Evolutionary conservation across 2,329 filamentous ascomycete genomes (phyloP).

Genomic region (Xylariaceae sp.): DNA sequence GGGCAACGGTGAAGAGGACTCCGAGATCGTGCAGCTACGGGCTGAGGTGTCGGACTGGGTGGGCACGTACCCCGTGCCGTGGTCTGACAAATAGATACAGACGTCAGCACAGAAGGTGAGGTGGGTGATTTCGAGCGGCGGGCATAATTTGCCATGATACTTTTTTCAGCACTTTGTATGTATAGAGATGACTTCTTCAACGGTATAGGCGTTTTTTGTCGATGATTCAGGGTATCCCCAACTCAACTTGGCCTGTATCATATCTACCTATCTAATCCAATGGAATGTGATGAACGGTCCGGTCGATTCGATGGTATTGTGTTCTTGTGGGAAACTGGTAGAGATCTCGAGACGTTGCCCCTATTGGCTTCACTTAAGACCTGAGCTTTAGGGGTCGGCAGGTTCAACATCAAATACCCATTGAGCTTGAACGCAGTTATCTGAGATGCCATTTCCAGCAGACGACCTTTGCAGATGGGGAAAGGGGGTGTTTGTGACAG

Average conservation of each 20-base stretch:
- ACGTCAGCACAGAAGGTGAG: slow-evolving; percentile 18
- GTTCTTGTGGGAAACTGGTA: no score
- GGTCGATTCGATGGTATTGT: no score
- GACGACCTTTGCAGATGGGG: no score
- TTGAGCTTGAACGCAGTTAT: no score
- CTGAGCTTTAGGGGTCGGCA: no score
- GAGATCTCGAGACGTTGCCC: no score
- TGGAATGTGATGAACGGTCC: no score
- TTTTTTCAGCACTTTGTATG: neutral
- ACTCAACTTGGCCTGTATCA: neutral
- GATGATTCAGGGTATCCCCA: slow-evolving; percentile 2
- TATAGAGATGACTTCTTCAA: neutral
- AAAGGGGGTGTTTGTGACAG: no score
- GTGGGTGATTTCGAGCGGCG: neutral
- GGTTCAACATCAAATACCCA: no score
- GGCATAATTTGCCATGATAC: neutral
- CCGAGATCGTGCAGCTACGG: slow-evolving; percentile 67
- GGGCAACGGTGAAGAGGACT: slow-evolving; percentile 60
- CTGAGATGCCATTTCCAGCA: no score
- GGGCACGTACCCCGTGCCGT: slow-evolving; percentile 66
- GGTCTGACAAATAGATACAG: slow-evolving; percentile 43
- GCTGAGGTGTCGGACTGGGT: slow-evolving; percentile 76
- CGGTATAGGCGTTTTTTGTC: slow-evolving; percentile 18
- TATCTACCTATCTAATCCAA: no score
- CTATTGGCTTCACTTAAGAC: no score